Percentiles rank a stretch among this genome's conserved stretches.
Conservation (phyloP, 2,329 filamentous ascomycete genomes). For the Tolypocladium capitatum region DNA sequence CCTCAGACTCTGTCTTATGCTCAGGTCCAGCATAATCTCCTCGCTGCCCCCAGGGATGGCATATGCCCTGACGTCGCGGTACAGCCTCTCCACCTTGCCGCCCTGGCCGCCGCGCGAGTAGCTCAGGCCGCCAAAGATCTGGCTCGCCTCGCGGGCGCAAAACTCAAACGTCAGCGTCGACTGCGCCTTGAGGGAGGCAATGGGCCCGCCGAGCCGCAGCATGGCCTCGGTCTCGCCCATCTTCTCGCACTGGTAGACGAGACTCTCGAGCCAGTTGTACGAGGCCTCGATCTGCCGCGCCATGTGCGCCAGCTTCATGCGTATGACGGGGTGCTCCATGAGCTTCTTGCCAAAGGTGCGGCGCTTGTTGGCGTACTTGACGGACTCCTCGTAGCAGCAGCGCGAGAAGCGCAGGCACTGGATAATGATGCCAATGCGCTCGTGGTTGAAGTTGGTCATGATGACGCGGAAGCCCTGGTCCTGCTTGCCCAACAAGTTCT, state of each 20-base stretch:
- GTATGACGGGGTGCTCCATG: constrained; percentile 93
- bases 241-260: constrained; percentile 83
- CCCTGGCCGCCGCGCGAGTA: constrained; percentile 92
- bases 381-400: constrained; percentile 90
- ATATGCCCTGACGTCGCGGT: constrained; percentile 90
- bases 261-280: constrained; percentile 93
- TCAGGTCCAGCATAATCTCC: constrained; percentile 97
- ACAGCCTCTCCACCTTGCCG: constrained; percentile 86
- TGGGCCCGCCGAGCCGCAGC: constrained; percentile 87
- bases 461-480: constrained; percentile 98
- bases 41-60: constrained; percentile 91
- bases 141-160: constrained; percentile 87
- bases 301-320: constrained; percentile 97
- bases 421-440: constrained; percentile 97
- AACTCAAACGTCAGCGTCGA: constrained; percentile 92
- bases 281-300: constrained; percentile 92
- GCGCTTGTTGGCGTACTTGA: constrained; percentile 96
- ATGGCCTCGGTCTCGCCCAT: constrained; percentile 95
- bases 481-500: constrained; percentile 94
- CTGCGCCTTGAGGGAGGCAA: constrained; percentile 89
- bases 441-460: constrained; percentile 99
- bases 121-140: constrained; percentile 91
- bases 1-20: constrained; percentile 77
- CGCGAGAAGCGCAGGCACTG: constrained; percentile 91
- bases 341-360: constrained; percentile 93